These are phyloP conservation scores for Adansonia digitata DNA, from an alignment of 345 rosid species.

Conservation along the genomic window DNA sequence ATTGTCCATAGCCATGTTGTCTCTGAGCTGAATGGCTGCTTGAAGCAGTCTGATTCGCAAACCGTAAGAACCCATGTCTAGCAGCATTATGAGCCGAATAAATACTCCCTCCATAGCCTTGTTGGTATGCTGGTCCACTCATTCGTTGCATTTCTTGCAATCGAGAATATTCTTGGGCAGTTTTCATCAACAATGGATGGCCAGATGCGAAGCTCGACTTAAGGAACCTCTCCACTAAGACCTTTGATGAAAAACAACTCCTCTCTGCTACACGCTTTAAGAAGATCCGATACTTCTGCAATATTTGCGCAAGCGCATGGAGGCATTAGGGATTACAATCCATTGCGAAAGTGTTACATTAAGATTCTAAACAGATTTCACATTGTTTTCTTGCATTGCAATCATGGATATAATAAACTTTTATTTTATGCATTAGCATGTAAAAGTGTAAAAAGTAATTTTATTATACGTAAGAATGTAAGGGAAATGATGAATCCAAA, in stretches of 20 bases:
- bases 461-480: not conserved
- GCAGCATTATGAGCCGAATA: not conserved
- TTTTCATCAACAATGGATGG: slow-evolving; percentile 21
- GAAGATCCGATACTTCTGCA: slow-evolving; percentile 66
- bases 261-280: slow-evolving; percentile 40
- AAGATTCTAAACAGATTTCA: not conserved
- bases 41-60: slow-evolving; percentile 7
- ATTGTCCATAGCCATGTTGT: slow-evolving; percentile 11
- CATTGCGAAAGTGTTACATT: not conserved
- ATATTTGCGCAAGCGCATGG: not conserved
- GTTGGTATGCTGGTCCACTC: not conserved
- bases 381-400: not conserved
- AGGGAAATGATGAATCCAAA: not conserved
- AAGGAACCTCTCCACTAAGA: slow-evolving; percentile 10
- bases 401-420: not conserved
- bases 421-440: not conserved
- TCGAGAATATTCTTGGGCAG: slow-evolving; percentile 11
- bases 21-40: slow-evolving; percentile 4
- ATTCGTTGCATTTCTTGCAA: not conserved
- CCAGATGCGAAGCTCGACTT: slow-evolving; percentile 30
- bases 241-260: slow-evolving; percentile 9
- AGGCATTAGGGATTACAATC: not conserved
- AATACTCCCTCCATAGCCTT: not conserved
- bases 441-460: not conserved
- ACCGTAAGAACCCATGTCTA: not conserved